Percentiles rank a stretch among this genome's conserved stretches.
Conservation (phyloP, 345 rosid species). For the Salix brachista region DNA sequence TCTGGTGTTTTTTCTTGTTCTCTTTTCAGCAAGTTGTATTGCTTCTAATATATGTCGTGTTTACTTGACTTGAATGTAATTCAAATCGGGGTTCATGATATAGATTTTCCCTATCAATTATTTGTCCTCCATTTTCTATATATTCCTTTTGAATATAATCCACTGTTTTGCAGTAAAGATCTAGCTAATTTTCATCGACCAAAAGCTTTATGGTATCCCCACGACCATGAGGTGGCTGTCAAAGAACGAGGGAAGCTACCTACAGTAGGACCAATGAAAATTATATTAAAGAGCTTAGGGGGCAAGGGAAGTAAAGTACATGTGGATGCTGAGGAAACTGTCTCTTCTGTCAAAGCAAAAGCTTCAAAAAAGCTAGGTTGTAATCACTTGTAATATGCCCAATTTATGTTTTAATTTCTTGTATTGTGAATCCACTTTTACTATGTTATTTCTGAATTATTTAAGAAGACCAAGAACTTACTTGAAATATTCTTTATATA, state of each 20-base stretch:
- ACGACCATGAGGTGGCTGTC: slow-evolving; percentile 85
- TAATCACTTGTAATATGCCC: background rate
- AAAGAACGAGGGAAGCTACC: slow-evolving; percentile 81
- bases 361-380: slow-evolving; percentile 95
- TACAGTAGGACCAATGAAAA: slow-evolving; percentile 75
- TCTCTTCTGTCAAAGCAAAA: slow-evolving; percentile 75
- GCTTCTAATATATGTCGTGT: background rate
- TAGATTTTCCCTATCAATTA: background rate
- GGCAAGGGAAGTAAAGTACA: slow-evolving; percentile 94
- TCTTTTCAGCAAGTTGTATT: background rate
- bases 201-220: slow-evolving; percentile 92
- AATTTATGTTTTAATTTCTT: background rate
- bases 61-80: slow-evolving; percentile 2
- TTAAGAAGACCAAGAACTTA: slow-evolving; percentile 15
- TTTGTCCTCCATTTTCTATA: background rate
- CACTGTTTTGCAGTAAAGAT: slow-evolving; percentile 67
- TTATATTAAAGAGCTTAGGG: slow-evolving; percentile 88
- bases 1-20: background rate
- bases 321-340: slow-evolving; percentile 77
- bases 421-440: background rate
- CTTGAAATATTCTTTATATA: slow-evolving; percentile 27
- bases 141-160: slow-evolving; percentile 2
- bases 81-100: background rate
- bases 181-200: slow-evolving; percentile 93
- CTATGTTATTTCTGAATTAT: background rate